Evolutionary conservation across 2,329 filamentous ascomycete species (phyloP).

Genomic region (Aureobasidium namibiae): DNA sequence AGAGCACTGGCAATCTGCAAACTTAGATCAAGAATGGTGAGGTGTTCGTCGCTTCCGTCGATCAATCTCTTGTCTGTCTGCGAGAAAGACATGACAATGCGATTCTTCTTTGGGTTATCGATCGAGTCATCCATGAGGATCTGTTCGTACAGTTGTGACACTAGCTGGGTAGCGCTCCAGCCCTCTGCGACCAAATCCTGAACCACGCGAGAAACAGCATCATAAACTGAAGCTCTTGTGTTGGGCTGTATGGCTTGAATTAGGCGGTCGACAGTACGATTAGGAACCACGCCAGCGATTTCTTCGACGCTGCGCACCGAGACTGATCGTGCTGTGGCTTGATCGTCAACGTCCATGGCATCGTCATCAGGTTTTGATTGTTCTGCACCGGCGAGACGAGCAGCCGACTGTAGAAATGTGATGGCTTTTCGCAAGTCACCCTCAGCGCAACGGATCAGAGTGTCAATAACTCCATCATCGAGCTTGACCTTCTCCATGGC

Average conservation of each 20-base stretch:
- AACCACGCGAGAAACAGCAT: constrained; percentile 67
- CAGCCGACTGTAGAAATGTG: constrained; percentile 92
- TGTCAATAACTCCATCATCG: constrained; percentile 71
- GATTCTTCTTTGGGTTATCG: constrained; percentile 78
- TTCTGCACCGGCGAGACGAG: constrained; percentile 61
- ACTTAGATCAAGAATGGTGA: constrained; percentile 78
- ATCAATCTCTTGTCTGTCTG: constrained; percentile 90
- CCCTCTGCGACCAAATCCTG: constrained; percentile 91
- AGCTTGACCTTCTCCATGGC: constrained; percentile 65
- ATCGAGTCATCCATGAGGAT: constrained; percentile 69
- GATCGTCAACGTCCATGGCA: constrained; percentile 41
- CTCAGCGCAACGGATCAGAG: constrained; percentile 79
- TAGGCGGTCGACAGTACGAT: constrained; percentile 60
- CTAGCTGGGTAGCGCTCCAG: constrained; percentile 87
- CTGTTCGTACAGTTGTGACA: constrained; percentile 75
- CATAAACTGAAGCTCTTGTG: constrained; percentile 57
- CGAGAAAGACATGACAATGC: constrained; percentile 81
- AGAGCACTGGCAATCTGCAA: constrained; percentile 53
- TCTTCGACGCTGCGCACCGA: constrained; percentile 80
- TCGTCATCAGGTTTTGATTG: constrained; percentile 50
- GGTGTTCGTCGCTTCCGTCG: constrained; percentile 90
- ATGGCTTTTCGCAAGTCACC: constrained; percentile 95
- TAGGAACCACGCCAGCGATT: constrained; percentile 90
- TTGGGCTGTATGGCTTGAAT: constrained; percentile 68
- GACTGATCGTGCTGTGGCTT: constrained; percentile 38